Percentiles rank a stretch among this genome's conserved stretches.
Conservation (phyloP, 345 rosid genomes). For the Eucalyptus guilfoylei region DNA sequence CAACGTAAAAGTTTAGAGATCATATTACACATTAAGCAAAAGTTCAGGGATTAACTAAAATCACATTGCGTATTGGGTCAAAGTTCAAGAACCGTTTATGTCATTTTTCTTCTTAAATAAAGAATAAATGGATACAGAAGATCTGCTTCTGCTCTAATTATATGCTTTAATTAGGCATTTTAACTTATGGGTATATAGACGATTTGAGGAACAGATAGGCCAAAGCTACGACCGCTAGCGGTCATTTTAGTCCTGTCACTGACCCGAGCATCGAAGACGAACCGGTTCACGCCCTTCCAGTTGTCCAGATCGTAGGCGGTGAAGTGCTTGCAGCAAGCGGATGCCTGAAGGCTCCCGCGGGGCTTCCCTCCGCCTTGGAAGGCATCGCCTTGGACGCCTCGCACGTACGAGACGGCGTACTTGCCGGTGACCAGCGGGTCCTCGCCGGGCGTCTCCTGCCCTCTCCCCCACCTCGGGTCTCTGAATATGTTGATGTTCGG, state of each 20-base stretch:
- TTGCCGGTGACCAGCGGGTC: slow-evolving; percentile 52
- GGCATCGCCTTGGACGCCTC: slow-evolving; percentile 66
- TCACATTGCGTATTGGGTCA: fast-evolving
- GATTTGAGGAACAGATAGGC: too few species aligned
- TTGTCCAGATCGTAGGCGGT: slow-evolving; percentile 88
- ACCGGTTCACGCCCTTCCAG: slow-evolving; percentile 68
- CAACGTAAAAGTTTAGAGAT: fast-evolving
- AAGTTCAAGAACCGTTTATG: fast-evolving
- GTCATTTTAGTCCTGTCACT: neutral
- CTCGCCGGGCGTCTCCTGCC: slow-evolving; percentile 90
- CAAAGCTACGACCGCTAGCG: neutral
- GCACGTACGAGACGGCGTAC: slow-evolving; percentile 61
- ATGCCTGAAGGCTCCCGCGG: slow-evolving; percentile 38
- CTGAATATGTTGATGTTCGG: slow-evolving; percentile 72
- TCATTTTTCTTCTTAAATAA: neutral
- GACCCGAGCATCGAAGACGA: slow-evolving; percentile 60
- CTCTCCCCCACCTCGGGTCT: slow-evolving; percentile 90
- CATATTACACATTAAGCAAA: fast-evolving
- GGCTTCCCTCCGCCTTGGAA: slow-evolving; percentile 17
- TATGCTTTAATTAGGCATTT: neutral
- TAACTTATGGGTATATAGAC: neutral
- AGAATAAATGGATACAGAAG: neutral
- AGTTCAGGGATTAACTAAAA: fast-evolving
- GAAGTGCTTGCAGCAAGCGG: slow-evolving; percentile 87
- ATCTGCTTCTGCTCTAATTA: neutral